Base-by-base conservation (phyloP, 306 rosid genomes). In the Astragalus glycyphyllos region DNA sequence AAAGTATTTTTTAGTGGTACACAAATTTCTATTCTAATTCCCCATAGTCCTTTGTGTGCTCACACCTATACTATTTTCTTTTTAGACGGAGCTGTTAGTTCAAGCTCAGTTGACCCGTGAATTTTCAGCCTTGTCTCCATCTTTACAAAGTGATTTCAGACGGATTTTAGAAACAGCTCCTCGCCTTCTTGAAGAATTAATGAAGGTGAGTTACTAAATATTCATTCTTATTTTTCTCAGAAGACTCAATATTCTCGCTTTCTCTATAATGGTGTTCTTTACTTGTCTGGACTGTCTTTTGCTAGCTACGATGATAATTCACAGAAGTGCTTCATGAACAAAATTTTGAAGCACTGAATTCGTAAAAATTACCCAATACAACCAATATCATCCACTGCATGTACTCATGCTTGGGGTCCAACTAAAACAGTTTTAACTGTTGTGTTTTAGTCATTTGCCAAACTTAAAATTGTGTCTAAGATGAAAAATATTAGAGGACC, bases 71-170 rank as follows among this genome's bases (percentile, higher is more conserved):
- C 67, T 37, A 23, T 84, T 78, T 65, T 63, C 66, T 59, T 66
- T 66, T 73, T 92, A 95, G 99, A 95, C 99, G 13, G 97, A 95
- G 76, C 79, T 95, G 84, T 80, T 95, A 86, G 94, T 95, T 68
- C 99, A 91, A 82, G 97, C 97, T 68, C 96, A 95, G 59, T 85
- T 95, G 80, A 89, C 96, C 72, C 97, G 93, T 42, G 91, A 91
- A 69, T 72, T 82, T 80, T 80, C 85, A 51, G 71, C 86, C 26
- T 66, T 91, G 81, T 85, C 96, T 65, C 92, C 97, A 65, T 84
- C 96, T 23, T 60, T 95, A 86, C 77, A 88, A 53, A 86, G 86
- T 55, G 96, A 91, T 88, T 89, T 91, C 81, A 91, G 82, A 79
- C 85, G 79, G 69, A 91, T 91, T 69, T 81, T 95, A 77, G 99